Evolutionary conservation across 1,284 basidiomycete genomes (phyloP), one percentile per base, ranked within the genome.

Genomic region (Boletus putidus): DNA sequence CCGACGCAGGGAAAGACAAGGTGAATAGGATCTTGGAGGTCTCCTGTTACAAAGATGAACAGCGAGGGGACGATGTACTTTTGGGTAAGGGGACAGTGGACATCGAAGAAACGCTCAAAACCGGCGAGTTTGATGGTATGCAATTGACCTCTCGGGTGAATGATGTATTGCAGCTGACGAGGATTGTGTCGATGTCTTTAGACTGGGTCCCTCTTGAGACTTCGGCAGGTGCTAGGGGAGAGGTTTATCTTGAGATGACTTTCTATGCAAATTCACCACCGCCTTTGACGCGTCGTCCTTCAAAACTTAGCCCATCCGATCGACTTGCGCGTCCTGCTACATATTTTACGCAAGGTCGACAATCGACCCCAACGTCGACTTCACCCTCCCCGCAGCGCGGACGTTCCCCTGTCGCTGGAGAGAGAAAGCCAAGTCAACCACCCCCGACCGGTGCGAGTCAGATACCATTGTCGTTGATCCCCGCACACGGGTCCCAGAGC

Each of bases 211-310:
- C 75, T 50, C 77, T 91, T 23, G 76, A 81, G 55, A 74, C 80
- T 14, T 79, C 84, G 44, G 83, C 82, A 6, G 77, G 78, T 14
- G 73, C 79, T 43, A 80, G 87, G 42, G 88, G 88, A 10, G 86
- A 91, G 36, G 60, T 90, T n/a, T 91, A 88, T 68, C 78, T 91
- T 35, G 88, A 91, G 68, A 89, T 91, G 84, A 91, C 88, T 1
- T 91, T 82, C 73, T 91, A 82, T 68, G 78, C 88, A 7, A 82
- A 85, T 53, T 78, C 79, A 4, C 83, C 85, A 8, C 77, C 81
- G 5, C 82, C 82, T 12, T 66, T 79, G 42, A 73, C 69, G 11
- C 79, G 77, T 36, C 75, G 82, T 25, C 70, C 78, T 27, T 78
- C 82, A 27, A 83, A 81, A 62, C 70, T 84, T 35, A 67, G 60